Evolutionary conservation across 2,329 filamentous ascomycete species (phyloP).

Genomic region (Alternaria gansuensis): DNA sequence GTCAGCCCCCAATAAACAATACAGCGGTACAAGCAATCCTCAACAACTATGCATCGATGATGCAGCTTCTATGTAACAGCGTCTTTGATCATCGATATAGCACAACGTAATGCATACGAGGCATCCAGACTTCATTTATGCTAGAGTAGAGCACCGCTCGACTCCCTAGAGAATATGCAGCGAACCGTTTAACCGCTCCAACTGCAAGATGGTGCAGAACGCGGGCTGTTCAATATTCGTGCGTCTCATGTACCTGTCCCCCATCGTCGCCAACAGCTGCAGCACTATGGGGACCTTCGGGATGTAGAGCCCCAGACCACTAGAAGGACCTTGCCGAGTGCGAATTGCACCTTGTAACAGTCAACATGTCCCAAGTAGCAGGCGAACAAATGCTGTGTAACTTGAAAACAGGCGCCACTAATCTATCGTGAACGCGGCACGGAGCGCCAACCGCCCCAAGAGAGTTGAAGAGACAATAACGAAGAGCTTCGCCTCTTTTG

Average conservation of each 20-base stretch:
- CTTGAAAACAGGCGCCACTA: constrained; percentile 20
- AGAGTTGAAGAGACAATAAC: constrained; percentile 10
- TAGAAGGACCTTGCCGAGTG: constrained; percentile 21
- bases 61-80: neutral
- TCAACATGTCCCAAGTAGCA: constrained; percentile 24
- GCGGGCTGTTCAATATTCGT: constrained; percentile 23
- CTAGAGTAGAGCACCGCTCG: constrained; percentile 5
- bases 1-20: constrained; percentile 13
- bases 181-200: constrained; percentile 6
- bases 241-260: constrained; percentile 17
- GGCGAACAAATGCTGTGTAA: constrained; percentile 32
- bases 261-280: constrained; percentile 30
- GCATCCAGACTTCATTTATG: constrained; percentile 12
- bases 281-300: constrained; percentile 38
- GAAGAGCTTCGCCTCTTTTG: constrained; percentile 24
- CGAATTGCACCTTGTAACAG: constrained; percentile 18
- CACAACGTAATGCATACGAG: constrained; percentile 7
- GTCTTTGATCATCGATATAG: constrained; percentile 6
- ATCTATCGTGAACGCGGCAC: constrained; percentile 41
- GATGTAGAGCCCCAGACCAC: constrained; percentile 24
- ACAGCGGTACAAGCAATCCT: neutral
- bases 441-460: constrained; percentile 13
- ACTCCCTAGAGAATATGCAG: constrained; percentile 22
- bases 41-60: constrained; percentile 6
- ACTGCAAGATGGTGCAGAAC: constrained; percentile 39